Percentiles rank a stretch among this genome's conserved stretches.
These are phyloP conservation scores for Sporothrix luriei DNA, from an alignment of 2,329 filamentous ascomycete species.

Conservation along the genomic window DNA sequence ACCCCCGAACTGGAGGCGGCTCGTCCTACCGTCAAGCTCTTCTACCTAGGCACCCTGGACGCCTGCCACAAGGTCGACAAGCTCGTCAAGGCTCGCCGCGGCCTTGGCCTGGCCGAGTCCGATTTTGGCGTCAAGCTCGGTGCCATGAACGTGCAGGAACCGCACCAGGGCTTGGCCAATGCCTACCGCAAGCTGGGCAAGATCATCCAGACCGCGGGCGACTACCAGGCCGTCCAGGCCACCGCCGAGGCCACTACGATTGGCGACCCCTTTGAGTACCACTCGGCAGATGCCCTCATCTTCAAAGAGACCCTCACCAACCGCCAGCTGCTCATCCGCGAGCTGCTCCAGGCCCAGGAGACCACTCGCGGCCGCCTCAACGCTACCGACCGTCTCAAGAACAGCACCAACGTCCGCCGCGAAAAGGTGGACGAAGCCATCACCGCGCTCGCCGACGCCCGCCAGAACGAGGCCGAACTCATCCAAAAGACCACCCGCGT, in stretches of 20 bases:
- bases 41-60: constrained; percentile 95
- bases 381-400: constrained; percentile 85
- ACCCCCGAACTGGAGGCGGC: constrained; percentile 91
- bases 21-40: constrained; percentile 87
- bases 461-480: constrained; percentile 77
- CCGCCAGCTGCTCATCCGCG: constrained; percentile 91
- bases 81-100: constrained; percentile 87
- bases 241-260: constrained; percentile 95
- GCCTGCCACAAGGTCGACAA: constrained; percentile 95
- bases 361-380: constrained; percentile 77
- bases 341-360: constrained; percentile 89
- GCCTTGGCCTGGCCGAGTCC: constrained; percentile 85
- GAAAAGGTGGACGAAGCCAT: constrained; percentile 99
- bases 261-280: constrained; percentile 90
- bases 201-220: constrained; percentile 87
- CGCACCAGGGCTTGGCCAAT: constrained; percentile 80
- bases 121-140: constrained; percentile 91
- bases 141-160: constrained; percentile 85
- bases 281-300: constrained; percentile 93
- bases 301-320: constrained; percentile 98
- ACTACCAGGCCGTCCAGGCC: constrained; percentile 94
- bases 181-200: constrained; percentile 96
- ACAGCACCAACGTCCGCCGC: constrained; percentile 79
- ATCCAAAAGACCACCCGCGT: constrained; percentile 85
- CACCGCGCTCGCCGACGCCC: constrained; percentile 81